A percentile compares a stretch with the other conserved stretches of the same genome.
phyloP scores from a whole-genome alignment of 306 rosid genomes.

The Glycine soja region DNA sequence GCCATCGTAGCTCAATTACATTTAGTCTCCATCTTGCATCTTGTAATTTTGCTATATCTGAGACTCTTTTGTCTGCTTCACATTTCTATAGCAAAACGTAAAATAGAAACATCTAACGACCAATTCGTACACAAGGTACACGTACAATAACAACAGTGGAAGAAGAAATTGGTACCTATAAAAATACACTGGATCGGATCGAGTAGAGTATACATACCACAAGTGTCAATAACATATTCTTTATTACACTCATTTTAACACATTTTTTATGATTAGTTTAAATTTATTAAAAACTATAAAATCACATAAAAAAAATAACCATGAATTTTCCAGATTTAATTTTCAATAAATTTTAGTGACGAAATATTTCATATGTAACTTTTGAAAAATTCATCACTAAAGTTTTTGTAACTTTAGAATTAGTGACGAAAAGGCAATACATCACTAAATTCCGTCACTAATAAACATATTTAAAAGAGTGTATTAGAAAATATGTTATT shows the following conservation, averaged over 20 bases:
- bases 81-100: conserved; percentile 55
- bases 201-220: not conserved
- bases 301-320: no score
- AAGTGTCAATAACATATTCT: not conserved
- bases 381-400: not conserved
- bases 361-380: not conserved
- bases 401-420: not conserved
- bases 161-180: conserved; percentile 1
- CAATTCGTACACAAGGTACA: conserved; percentile 28
- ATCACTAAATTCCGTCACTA: not conserved
- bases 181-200: not conserved
- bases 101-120: conserved; percentile 42
- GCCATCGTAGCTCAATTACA: conserved; percentile 22
- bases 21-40: conserved; percentile 22
- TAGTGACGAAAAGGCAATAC: not conserved
- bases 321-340: not conserved
- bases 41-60: conserved; percentile 51
- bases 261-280: not conserved
- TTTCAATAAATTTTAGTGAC: not conserved
- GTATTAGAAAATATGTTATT: not conserved
- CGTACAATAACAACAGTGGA: not conserved
- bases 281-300: not conserved
- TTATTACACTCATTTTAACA: not conserved
- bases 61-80: not conserved
- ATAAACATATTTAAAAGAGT: not conserved